Conservation (phyloP, 441 rosid species). For the Adansonia gregorii region DNA sequence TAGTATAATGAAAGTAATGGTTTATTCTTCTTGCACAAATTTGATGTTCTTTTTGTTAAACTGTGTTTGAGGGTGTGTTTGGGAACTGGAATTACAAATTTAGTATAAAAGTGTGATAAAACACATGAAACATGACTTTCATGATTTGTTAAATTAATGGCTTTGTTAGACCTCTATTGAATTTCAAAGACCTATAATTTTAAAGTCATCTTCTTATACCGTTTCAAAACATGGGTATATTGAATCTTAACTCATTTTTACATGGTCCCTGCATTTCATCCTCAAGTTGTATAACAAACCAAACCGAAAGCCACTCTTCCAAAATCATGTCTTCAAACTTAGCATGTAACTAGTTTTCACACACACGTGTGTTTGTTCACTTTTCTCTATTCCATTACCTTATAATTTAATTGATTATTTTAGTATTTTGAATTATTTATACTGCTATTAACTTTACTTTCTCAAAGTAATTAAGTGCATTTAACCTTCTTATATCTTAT, state of each 20-base stretch:
- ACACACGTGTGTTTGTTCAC: neutral
- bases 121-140: slow-evolving; percentile 5
- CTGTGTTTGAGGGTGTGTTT: neutral
- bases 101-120: neutral
- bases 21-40: neutral
- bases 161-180: neutral
- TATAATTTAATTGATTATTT: neutral
- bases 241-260: neutral
- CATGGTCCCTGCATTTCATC: neutral
- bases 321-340: neutral
- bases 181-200: neutral
- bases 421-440: neutral
- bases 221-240: neutral
- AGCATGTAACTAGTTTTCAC: neutral
- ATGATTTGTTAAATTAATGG: neutral
- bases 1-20: neutral
- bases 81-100: slow-evolving; percentile 8
- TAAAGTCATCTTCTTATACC: neutral
- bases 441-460: neutral
- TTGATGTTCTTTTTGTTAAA: neutral
- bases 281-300: neutral
- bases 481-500: neutral
- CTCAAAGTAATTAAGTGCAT: neutral
- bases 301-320: neutral
- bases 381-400: neutral